Percentiles rank a stretch among this genome's conserved stretches.
Evolutionary conservation across 805 yeast species (phyloP).

Genomic region (Kuraishia ogatae): DNA sequence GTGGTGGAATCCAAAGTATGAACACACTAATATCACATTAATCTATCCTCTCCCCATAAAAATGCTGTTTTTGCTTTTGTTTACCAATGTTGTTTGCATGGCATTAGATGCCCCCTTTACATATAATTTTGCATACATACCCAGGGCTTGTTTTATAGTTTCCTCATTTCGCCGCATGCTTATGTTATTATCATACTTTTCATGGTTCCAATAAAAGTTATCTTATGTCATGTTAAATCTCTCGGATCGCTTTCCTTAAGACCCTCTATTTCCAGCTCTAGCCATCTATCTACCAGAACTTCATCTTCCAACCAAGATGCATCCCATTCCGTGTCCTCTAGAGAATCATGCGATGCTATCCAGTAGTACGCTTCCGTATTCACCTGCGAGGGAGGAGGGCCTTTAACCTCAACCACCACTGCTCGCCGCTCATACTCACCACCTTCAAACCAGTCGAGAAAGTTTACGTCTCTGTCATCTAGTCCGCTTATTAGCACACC

Average conservation of each 20-base stretch:
- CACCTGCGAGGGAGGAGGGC: neutral
- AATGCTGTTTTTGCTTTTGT: neutral
- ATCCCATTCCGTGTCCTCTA: constrained; percentile 1
- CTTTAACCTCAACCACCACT: neutral
- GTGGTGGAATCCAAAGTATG: neutral
- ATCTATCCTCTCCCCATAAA: neutral
- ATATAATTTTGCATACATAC: neutral
- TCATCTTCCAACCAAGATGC: constrained; percentile 1
- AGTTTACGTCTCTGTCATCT: constrained; percentile 6
- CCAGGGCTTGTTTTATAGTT: neutral
- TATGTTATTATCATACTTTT: neutral
- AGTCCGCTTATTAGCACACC: constrained; percentile 10
- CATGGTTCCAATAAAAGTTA: neutral
- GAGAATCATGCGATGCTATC: neutral
- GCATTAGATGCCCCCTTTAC: neutral
- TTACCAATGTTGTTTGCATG: neutral
- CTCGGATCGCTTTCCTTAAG: neutral
- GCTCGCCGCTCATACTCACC: neutral
- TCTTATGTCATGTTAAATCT: neutral
- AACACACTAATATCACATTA: too few relatives aligned
- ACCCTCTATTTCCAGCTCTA: neutral
- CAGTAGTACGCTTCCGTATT: neutral
- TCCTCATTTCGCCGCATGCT: neutral
- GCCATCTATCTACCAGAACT: neutral
- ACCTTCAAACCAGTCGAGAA: constrained; percentile 14